Percentiles rank a stretch among this genome's conserved stretches.
Evolutionary conservation across 148 eudicot species (phyloP).

Genomic region (Dianthus caryophyllus): DNA sequence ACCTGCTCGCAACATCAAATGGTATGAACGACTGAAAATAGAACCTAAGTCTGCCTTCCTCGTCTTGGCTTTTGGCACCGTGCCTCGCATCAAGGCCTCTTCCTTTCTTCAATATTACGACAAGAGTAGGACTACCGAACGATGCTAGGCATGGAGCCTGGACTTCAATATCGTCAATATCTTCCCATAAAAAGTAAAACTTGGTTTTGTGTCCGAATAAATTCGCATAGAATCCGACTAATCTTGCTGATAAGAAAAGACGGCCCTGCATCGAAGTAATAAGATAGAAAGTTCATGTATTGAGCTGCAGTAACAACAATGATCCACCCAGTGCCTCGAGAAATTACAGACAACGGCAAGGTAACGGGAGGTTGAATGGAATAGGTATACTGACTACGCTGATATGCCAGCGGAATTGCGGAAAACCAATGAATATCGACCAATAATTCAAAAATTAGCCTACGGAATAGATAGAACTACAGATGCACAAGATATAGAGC

Average conservation of each 20-base stretch:
- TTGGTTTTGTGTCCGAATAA: slow-evolving; percentile 74
- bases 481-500: background rate
- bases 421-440: too few species aligned
- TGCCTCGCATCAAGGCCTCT: slow-evolving; percentile 74
- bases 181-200: slow-evolving; percentile 83
- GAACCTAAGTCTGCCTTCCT: slow-evolving; percentile 73
- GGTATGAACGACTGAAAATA: slow-evolving; percentile 76
- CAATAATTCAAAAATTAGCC: background rate
- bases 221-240: slow-evolving; percentile 79
- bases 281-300: background rate
- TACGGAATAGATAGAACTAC: background rate
- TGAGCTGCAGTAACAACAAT: background rate
- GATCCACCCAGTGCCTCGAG: background rate
- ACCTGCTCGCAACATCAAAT: slow-evolving; percentile 73
- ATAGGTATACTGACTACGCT: background rate
- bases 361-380: background rate
- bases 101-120: slow-evolving; percentile 61
- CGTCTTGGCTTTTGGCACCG: slow-evolving; percentile 71
- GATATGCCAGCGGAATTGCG: background rate
- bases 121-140: slow-evolving; percentile 66
- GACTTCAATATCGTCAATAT: slow-evolving; percentile 75
- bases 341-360: too few species aligned
- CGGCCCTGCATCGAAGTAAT: slow-evolving; percentile 58
- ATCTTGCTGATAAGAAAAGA: slow-evolving; percentile 73
- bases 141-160: slow-evolving; percentile 63